These are phyloP conservation scores for Phytophthora tentaculata DNA, from an alignment of 352 stramenopile species.

Conservation along the genomic window DNA sequence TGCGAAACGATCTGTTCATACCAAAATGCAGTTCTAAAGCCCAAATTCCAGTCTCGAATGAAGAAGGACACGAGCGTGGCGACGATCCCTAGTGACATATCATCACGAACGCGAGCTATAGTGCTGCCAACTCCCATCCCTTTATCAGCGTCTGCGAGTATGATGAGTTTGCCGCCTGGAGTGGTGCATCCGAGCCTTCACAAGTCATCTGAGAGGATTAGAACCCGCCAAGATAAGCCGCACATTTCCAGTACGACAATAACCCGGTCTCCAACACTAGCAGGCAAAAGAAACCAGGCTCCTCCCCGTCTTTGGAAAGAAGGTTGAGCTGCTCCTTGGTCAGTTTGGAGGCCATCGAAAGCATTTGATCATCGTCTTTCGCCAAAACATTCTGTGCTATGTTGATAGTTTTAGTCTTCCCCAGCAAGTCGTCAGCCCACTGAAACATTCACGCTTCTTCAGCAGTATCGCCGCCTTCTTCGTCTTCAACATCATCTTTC, in stretches of 20 bases:
- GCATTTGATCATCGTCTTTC: too few relatives aligned
- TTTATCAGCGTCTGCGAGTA: slow-evolving; percentile 42
- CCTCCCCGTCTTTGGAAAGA: too few relatives aligned
- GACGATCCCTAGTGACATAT: slow-evolving; percentile 26
- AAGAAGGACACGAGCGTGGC: slow-evolving; percentile 57
- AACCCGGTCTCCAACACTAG: slow-evolving; percentile 18
- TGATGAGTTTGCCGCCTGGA: slow-evolving; percentile 29
- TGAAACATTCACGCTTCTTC: too few relatives aligned
- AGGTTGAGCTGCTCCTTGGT: too few relatives aligned
- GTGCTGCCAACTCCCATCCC: neutral
- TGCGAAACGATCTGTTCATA: slow-evolving; percentile 5
- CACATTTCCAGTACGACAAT: slow-evolving; percentile 19
- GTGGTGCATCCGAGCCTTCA: slow-evolving; percentile 64
- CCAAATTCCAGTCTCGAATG: slow-evolving; percentile 47
- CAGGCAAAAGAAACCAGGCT: slow-evolving; percentile 35
- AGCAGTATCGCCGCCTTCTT: too few relatives aligned
- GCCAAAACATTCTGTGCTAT: too few relatives aligned
- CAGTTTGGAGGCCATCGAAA: too few relatives aligned
- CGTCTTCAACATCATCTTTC: too few relatives aligned
- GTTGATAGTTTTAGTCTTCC: too few relatives aligned
- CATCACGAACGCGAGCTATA: neutral
- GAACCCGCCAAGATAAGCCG: slow-evolving; percentile 49
- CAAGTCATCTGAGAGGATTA: slow-evolving; percentile 63
- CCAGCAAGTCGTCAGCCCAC: too few relatives aligned
- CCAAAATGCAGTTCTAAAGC: slow-evolving; percentile 41